These are phyloP conservation scores for Sporobolomyces roseus DNA, from an alignment of 768 basidiomycete genomes.

Conservation along the genomic window DNA sequence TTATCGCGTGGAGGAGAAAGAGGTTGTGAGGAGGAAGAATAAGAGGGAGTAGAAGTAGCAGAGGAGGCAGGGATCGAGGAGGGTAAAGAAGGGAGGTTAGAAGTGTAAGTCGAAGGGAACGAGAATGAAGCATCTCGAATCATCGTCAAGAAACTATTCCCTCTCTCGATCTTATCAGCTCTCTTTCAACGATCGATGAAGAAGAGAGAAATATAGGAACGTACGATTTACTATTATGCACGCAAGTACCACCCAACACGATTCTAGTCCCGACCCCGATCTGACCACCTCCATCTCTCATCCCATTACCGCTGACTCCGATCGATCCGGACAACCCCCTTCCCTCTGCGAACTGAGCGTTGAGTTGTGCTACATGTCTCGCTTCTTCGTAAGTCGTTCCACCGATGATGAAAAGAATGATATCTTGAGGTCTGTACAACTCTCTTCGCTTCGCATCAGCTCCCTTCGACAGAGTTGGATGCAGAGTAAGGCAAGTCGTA, in stretches of 20 bases:
- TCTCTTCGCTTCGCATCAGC: no score
- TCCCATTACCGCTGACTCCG: background rate
- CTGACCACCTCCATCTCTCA: slow-evolving; percentile 2
- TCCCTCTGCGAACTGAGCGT: slow-evolving; percentile 60
- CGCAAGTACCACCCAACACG: slow-evolving; percentile 85
- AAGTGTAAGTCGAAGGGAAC: slow-evolving; percentile 55
- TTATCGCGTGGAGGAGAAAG: background rate
- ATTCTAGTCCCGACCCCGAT: slow-evolving; percentile 66
- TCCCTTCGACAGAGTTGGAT: no score
- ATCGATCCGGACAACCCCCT: background rate
- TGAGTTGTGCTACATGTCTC: slow-evolving; percentile 73
- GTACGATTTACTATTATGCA: slow-evolving; percentile 90
- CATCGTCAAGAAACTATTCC: slow-evolving; percentile 78
- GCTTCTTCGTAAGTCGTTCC: slow-evolving; percentile 97
- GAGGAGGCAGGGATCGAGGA: background rate
- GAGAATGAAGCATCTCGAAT: slow-evolving; percentile 60
- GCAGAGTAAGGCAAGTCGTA: no score
- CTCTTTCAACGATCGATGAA: no score
- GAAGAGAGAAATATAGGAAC: background rate
- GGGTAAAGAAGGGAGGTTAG: background rate
- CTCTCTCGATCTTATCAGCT: background rate
- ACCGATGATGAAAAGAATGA: slow-evolving; percentile 94
- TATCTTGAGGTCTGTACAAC: slow-evolving; percentile 73
- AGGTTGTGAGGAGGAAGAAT: background rate
- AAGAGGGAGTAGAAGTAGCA: background rate